phyloP scores from a whole-genome alignment of 768 basidiomycete genomes.

The Kwoniella dejecticola region DNA sequence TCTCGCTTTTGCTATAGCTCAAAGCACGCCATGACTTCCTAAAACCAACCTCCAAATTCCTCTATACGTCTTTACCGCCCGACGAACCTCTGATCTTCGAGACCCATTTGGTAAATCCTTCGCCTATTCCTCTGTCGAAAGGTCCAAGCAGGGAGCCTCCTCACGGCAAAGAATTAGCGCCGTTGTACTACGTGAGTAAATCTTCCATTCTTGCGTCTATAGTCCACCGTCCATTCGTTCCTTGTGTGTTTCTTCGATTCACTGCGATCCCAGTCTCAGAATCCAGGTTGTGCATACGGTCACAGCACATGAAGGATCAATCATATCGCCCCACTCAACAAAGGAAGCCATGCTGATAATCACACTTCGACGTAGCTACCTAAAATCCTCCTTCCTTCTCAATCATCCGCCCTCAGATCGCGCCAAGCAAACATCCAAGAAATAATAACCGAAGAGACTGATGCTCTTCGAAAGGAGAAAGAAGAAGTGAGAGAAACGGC shows the following conservation, averaged over 20 bases:
- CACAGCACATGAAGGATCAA: too few relatives aligned
- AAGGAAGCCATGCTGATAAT: too few relatives aligned
- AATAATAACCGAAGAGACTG: conserved; percentile 38
- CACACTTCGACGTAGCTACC: conserved; percentile 37
- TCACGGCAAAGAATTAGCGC: conserved; percentile 34
- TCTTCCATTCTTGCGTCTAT: neutral
- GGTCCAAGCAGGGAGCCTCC: conserved; percentile 42
- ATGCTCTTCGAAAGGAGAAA: conserved; percentile 34
- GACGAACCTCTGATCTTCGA: conserved; percentile 33
- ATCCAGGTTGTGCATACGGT: too few relatives aligned
- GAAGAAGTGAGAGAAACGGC: conserved; percentile 14
- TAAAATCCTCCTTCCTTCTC: conserved; percentile 47
- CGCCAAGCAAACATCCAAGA: conserved; percentile 42
- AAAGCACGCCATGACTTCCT: conserved; percentile 44
- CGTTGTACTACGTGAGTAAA: conserved; percentile 50
- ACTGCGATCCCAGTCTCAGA: too few relatives aligned
- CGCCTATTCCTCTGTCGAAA: conserved; percentile 47
- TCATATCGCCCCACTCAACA: too few relatives aligned
- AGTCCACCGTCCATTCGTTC: too few relatives aligned
- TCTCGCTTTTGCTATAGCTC: conserved; percentile 16
- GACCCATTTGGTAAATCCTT: conserved; percentile 39
- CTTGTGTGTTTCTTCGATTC: too few relatives aligned
- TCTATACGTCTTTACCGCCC: conserved; percentile 43
- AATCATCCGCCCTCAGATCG: conserved; percentile 38
- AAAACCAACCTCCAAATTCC: conserved; percentile 44